These are phyloP conservation scores for Moricandia moricandioides DNA, from an alignment of 345 rosid genomes.

Conservation along the genomic window DNA sequence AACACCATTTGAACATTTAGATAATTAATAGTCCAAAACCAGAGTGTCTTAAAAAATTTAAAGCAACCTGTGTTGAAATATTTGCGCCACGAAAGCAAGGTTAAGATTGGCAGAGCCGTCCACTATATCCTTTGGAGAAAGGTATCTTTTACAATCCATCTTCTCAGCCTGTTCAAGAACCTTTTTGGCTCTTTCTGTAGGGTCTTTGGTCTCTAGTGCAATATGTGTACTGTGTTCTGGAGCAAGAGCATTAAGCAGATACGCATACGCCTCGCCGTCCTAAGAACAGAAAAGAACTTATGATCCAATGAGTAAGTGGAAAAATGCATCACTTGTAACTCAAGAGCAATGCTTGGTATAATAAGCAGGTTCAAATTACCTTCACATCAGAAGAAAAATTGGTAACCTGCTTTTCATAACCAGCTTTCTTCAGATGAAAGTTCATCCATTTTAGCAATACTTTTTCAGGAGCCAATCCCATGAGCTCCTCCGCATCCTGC, in stretches of 20 bases:
- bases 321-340: constrained; percentile 3
- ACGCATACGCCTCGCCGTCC: constrained; percentile 98
- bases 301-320: constrained; percentile 7
- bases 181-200: constrained; percentile 70
- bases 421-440: constrained; percentile 91
- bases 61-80: constrained; percentile 68
- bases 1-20: not conserved
- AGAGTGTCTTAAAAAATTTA: not conserved
- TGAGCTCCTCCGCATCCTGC: constrained; percentile 96
- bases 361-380: constrained; percentile 46
- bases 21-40: not conserved
- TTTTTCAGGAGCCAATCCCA: constrained; percentile 90
- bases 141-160: constrained; percentile 83
- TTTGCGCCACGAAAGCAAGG: constrained; percentile 95
- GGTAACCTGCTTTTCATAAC: constrained; percentile 81
- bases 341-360: not conserved
- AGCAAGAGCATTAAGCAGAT: constrained; percentile 90
- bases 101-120: constrained; percentile 98
- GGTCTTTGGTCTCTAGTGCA: constrained; percentile 57
- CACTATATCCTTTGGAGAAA: constrained; percentile 84
- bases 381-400: constrained; percentile 94
- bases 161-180: constrained; percentile 95
- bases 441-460: constrained; percentile 98
- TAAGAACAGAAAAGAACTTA: constrained; percentile 27
- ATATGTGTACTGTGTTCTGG: constrained; percentile 66